Conservation (phyloP, 2,329 filamentous ascomycete genomes). For the Aspergillus aculeatinus region DNA sequence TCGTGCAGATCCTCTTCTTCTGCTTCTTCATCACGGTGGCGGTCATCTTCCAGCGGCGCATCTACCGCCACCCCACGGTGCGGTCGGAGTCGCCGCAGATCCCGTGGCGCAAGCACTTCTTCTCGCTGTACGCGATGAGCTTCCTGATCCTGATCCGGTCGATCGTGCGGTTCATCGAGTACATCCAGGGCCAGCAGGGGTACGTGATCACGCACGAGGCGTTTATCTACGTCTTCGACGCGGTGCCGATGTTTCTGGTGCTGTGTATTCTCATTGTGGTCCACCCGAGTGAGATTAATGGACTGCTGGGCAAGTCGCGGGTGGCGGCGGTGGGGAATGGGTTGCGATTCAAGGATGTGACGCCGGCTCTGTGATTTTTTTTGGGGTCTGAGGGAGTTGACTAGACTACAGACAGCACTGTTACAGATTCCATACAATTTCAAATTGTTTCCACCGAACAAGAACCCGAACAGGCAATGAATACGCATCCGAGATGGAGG, state of each 20-base stretch:
- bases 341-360: neutral
- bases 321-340: conserved; percentile 4
- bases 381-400: too few relatives aligned
- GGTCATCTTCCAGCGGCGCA: conserved; percentile 17
- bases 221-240: conserved; percentile 34
- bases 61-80: conserved; percentile 13
- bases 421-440: neutral
- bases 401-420: too few relatives aligned
- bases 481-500: neutral
- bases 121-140: conserved; percentile 25
- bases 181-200: conserved; percentile 27
- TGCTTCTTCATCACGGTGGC: conserved; percentile 17
- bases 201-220: conserved; percentile 29
- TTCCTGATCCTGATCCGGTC: conserved; percentile 30
- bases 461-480: neutral
- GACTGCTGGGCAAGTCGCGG: conserved; percentile 1
- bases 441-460: neutral
- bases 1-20: conserved; percentile 22
- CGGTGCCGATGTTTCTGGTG: conserved; percentile 28
- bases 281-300: conserved; percentile 6
- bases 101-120: conserved; percentile 12
- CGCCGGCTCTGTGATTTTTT: neutral
- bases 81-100: conserved; percentile 1
- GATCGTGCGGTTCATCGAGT: conserved; percentile 34
- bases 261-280: conserved; percentile 2